Evolutionary conservation across 805 yeast species (phyloP).

Genomic region (Cyberlindnera xylosilytica): DNA sequence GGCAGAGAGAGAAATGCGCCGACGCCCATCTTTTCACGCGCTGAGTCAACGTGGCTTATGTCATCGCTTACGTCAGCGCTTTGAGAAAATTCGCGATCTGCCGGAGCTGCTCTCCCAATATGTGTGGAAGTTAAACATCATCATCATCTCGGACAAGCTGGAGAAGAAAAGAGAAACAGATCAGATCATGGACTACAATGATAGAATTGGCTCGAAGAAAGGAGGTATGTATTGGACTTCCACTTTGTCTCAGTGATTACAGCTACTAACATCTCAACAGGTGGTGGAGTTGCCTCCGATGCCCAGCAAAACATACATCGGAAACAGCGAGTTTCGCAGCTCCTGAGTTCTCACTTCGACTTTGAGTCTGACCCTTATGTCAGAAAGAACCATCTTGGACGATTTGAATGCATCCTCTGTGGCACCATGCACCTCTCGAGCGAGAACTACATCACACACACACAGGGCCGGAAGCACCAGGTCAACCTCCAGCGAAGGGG

Average conservation of each 20-base stretch:
- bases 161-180: too few species aligned
- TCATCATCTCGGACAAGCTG: background rate
- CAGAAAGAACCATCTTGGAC: conserved; percentile 77
- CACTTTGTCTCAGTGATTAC: too few species aligned
- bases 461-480: conserved; percentile 82
- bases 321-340: conserved; percentile 43
- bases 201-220: conserved; percentile 84
- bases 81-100: too few species aligned
- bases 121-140: too few species aligned
- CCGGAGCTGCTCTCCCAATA: too few species aligned
- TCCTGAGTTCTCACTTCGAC: conserved; percentile 54
- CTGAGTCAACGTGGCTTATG: background rate
- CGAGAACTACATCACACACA: conserved; percentile 77
- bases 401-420: conserved; percentile 81
- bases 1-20: background rate
- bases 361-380: conserved; percentile 77
- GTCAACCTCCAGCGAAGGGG: conserved; percentile 64
- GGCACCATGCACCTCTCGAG: conserved; percentile 78
- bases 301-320: conserved; percentile 69
- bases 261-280: conserved; percentile 10
- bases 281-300: conserved; percentile 79
- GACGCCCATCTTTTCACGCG: background rate
- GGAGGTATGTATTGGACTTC: conserved; percentile 47
- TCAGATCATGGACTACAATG: conserved; percentile 77
- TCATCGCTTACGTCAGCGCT: background rate